These are phyloP conservation scores for Gracilaria domingensis DNA, from an alignment of 23 red algal species.

Conservation along the genomic window DNA sequence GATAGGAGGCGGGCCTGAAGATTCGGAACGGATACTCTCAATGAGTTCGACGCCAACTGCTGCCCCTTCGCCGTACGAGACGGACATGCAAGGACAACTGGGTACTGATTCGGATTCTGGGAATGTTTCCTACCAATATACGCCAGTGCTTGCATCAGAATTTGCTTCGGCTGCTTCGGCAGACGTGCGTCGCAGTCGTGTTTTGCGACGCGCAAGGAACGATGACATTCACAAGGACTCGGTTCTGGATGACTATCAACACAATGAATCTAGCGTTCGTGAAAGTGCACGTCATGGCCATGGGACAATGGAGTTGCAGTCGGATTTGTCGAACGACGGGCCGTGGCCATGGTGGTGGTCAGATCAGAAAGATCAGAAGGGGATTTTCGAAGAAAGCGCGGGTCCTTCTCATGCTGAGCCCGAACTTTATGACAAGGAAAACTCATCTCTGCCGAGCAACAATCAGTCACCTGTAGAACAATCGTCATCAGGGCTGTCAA, in stretches of 20 bases:
- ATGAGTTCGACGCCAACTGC: slow-evolving; percentile 55
- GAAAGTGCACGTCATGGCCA: slow-evolving; percentile 19
- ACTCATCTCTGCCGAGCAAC: slow-evolving; percentile 28
- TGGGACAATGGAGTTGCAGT: slow-evolving; percentile 17
- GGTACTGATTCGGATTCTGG: slow-evolving; percentile 17
- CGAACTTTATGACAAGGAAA: background rate
- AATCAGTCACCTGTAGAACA: slow-evolving; percentile 25
- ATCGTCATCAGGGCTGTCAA: slow-evolving; percentile 12
- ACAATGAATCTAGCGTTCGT: slow-evolving; percentile 21
- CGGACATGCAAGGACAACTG: slow-evolving; percentile 32
- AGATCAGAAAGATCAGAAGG: slow-evolving; percentile 26
- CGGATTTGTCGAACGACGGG: slow-evolving; percentile 50
- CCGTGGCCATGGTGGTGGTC: slow-evolving; percentile 71
- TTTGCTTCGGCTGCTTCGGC: background rate
- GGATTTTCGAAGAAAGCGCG: background rate
- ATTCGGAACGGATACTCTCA: slow-evolving; percentile 27
- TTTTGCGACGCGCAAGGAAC: no score
- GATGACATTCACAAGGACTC: background rate
- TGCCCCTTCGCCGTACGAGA: slow-evolving; percentile 53
- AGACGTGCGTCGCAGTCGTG: background rate
- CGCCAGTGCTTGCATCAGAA: slow-evolving; percentile 26
- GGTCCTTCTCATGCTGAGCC: background rate
- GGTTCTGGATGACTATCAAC: slow-evolving; percentile 24
- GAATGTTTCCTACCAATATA: slow-evolving; percentile 16
- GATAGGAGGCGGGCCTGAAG: background rate